Evolutionary conservation across 2,329 filamentous ascomycete species (phyloP), one percentile per base, ranked within the genome.

Genomic region (Cladosporium sp.): DNA sequence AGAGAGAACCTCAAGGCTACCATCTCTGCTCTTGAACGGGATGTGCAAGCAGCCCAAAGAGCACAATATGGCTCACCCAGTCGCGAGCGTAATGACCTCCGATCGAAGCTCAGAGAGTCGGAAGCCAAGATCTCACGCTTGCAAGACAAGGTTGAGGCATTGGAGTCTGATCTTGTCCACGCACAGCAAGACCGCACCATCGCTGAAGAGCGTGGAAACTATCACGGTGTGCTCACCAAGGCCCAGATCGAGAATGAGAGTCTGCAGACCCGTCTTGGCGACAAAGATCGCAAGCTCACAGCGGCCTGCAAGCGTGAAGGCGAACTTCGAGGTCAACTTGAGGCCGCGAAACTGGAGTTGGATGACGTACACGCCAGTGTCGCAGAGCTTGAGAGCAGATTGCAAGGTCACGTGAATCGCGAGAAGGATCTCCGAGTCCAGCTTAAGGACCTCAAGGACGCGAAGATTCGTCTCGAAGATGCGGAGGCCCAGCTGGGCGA

Each of bases 201-300:
- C 9, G 69, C 70, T 41, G 77, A 78, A 49, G 79, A 83, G 60
- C 76, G 79, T 38, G 73, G 76, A 35, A 79, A 84, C 52, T 69
- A 87, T 16, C 79, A 83, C 55, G 72, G 76, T 46, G 75, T 80
- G 66, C 72, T 84, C 20, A 81, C 80, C 53, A 77, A 80, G 59
- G 78, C 78, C 16, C 82, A 85, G 65, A 72, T 81, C 22, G 67
- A 71, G 47, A 63, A 65, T 12, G 68, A 72, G 45, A 59, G 67
- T 38, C 74, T 93, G n/a, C 83, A 88, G 57, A 76, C 87, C 51
- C 83, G 87, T 61, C 76, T 93, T 22, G 75, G 78, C 5, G 81
- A 86, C 61, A 83, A 86, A 54, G 83, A 88, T 49, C 75, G 80
- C 49, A 77, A 81, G 12, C 79, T 91, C 42, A 78, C 79, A 35